These are phyloP conservation scores for Ophiostoma sp. DNA, from an alignment of 2,329 filamentous ascomycete species.

Conservation along the genomic window DNA sequence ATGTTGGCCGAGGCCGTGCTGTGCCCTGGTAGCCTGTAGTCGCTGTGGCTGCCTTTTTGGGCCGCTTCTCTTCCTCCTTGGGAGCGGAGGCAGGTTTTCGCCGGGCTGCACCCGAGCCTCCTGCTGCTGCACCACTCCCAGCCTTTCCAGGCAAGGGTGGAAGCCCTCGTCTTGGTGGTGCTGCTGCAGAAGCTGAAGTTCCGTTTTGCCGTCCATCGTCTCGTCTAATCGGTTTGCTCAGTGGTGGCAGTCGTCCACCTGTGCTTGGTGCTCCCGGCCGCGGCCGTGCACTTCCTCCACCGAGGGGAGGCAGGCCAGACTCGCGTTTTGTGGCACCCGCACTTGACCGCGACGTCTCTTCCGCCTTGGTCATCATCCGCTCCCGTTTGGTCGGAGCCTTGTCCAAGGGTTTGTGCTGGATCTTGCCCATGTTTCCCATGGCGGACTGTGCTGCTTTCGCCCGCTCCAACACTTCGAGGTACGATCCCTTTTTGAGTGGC, in stretches of 20 bases:
- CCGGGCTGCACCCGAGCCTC: neutral
- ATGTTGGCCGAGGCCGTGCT: conserved; percentile 55
- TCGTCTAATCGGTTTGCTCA: neutral
- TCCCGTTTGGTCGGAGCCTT: conserved; percentile 60
- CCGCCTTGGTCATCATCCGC: conserved; percentile 24
- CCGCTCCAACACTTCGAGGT: conserved; percentile 71
- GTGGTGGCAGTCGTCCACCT: neutral
- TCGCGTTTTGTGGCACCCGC: conserved; percentile 11
- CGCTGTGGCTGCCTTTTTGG: conserved; percentile 62
- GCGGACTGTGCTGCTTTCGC: conserved; percentile 65
- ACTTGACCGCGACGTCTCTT: conserved; percentile 14
- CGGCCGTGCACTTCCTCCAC: neutral
- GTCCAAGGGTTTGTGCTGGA: conserved; percentile 73
- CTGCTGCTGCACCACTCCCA: neutral
- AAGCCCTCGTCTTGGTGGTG: neutral
- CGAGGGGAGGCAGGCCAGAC: conserved; percentile 9
- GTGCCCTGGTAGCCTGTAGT: conserved; percentile 67
- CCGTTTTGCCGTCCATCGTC: neutral
- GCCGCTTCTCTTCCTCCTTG: conserved; percentile 53
- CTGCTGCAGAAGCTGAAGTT: neutral
- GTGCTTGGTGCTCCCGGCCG: neutral
- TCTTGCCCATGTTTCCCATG: conserved; percentile 65
- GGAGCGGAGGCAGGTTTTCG: neutral
- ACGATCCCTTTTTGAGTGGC: conserved; percentile 70
- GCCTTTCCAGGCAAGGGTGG: conserved; percentile 1